Percentiles rank a stretch among this genome's conserved stretches.
phyloP scores from a whole-genome alignment of 352 stramenopile genomes.

The Pythium oligandrum region DNA sequence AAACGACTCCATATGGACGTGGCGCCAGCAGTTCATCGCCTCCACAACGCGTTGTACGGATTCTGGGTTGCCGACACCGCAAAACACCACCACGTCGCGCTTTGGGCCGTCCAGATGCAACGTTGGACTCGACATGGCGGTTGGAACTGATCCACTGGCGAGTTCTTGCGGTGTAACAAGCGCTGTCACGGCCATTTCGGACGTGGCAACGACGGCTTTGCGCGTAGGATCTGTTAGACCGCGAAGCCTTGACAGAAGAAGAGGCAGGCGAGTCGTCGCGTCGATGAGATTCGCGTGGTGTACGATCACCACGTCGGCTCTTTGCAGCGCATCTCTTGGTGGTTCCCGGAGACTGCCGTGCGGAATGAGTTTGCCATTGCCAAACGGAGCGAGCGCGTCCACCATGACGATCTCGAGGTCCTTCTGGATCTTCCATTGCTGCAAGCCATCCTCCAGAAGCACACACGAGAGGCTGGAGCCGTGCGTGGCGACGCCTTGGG shows the following conservation, averaged over 20 bases:
- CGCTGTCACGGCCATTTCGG: slow-evolving; percentile 35
- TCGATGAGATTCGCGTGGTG: slow-evolving; percentile 51
- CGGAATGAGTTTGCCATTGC: slow-evolving; percentile 55
- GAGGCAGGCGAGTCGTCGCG: slow-evolving; percentile 3
- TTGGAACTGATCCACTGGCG: too few relatives aligned
- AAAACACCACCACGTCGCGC: slow-evolving; percentile 28
- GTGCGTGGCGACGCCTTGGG: slow-evolving; percentile 1
- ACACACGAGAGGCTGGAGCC: slow-evolving; percentile 30
- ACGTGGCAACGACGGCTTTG: slow-evolving; percentile 37
- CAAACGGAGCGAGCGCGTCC: slow-evolving; percentile 57
- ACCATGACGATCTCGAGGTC: slow-evolving; percentile 73
- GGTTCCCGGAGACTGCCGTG: slow-evolving; percentile 49
- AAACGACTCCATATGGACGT: slow-evolving; percentile 41
- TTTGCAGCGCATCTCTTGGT: slow-evolving; percentile 31
- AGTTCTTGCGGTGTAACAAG: slow-evolving; percentile 8
- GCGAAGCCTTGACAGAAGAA: slow-evolving; percentile 16
- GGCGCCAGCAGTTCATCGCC: slow-evolving; percentile 20
- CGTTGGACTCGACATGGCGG: too few relatives aligned
- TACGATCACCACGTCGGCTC: slow-evolving; percentile 50
- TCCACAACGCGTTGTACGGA: slow-evolving; percentile 47
- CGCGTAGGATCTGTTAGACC: slow-evolving; percentile 5
- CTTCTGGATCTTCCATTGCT: slow-evolving; percentile 60
- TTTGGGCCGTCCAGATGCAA: too few relatives aligned
- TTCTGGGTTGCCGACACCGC: slow-evolving; percentile 61
- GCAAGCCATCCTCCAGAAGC: slow-evolving; percentile 60